Evolutionary conservation across 2,329 filamentous ascomycete species (phyloP), one percentile per base, ranked within the genome.

Genomic region (Chaetomium globosum): DNA sequence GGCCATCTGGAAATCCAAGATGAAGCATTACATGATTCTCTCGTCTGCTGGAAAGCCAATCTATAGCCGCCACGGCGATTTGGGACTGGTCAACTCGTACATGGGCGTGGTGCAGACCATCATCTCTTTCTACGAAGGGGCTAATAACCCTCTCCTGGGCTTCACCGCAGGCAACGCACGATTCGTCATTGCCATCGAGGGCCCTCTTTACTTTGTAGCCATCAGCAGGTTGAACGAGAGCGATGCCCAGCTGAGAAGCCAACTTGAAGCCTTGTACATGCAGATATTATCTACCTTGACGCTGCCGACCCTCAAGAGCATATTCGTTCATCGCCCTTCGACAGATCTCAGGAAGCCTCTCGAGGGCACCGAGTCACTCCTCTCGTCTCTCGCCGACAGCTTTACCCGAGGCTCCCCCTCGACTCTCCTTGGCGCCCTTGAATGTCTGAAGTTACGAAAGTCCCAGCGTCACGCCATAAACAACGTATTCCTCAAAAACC

Each of bases 41-140:
- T 98, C 95, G 2, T 94, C 93, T 16, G 94, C 96, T 10, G 95
- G 95, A 23, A 99, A 99, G 76, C 96, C 95, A 12, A 96, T 99
- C 57, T 99, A 94, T 83, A 98, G 93, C 73, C 87, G 96, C 57
- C 94, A 99, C 75, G 95, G 96, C 49, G 92, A 97, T 71, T 85
- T 96, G 70, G 88, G 89, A 62, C 81, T 98, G 52, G 92, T 98
- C 74, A 97, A 96, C 72, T 90, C 91, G 59, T 97, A 95, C 72
- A 94, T 98, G 75, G 95, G 95, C 49, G 89, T 99, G 21, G 89
- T 97, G 1, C 95, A 98, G 76, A 99, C 95, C 52, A 94, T 99
- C 71, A 97, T 99, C 68, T 98, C 95, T 1, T 97, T 97, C 75
- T 98, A 96, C 74, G 90, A 97, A 75, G 88, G 88, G 54, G 85